Evolutionary conservation across 257 asterid species (phyloP).

Genomic region (Linaria vulgaris): DNA sequence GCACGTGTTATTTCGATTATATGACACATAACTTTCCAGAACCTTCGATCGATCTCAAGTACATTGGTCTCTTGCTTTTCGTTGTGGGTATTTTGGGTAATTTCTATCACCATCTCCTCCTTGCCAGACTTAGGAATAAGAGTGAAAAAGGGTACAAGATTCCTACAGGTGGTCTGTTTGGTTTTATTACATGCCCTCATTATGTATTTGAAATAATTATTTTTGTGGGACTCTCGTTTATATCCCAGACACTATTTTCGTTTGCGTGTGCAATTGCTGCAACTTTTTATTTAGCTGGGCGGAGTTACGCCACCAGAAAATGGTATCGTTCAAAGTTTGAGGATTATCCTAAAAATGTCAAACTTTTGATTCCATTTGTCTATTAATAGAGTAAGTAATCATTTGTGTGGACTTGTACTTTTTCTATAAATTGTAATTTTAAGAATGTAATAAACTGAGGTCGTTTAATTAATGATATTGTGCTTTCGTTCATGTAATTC

Average conservation of each 20-base stretch:
- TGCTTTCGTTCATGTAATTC: too few relatives aligned
- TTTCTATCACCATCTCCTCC: constrained; percentile 71
- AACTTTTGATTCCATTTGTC: constrained; percentile 62
- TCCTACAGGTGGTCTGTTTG: constrained; percentile 71
- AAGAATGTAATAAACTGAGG: too few relatives aligned
- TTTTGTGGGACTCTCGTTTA: constrained; percentile 51
- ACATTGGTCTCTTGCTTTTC: constrained; percentile 39
- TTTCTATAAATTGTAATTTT: too few relatives aligned
- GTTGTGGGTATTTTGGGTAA: constrained; percentile 56
- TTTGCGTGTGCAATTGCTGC: constrained; percentile 37
- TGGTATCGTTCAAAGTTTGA: constrained; percentile 79
- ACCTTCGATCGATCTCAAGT: constrained; percentile 56
- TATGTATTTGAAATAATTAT: constrained; percentile 62
- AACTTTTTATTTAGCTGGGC: constrained; percentile 38
- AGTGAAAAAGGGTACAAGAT: constrained; percentile 57
- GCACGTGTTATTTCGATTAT: constrained; percentile 44
- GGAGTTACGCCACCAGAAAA: constrained; percentile 64
- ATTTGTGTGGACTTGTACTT: too few relatives aligned
- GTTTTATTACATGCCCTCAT: constrained; percentile 65
- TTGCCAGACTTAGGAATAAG: constrained; percentile 49
- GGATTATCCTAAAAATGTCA: constrained; percentile 55
- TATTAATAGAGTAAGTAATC: constrained; percentile 30
- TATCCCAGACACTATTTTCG: constrained; percentile 51
- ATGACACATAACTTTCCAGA: constrained; percentile 42
- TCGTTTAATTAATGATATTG: too few relatives aligned